Percentiles rank a stretch among this genome's conserved stretches.
phyloP scores from a whole-genome alignment of 2,329 filamentous ascomycete genomes.

The Neonectria ditissima region DNA sequence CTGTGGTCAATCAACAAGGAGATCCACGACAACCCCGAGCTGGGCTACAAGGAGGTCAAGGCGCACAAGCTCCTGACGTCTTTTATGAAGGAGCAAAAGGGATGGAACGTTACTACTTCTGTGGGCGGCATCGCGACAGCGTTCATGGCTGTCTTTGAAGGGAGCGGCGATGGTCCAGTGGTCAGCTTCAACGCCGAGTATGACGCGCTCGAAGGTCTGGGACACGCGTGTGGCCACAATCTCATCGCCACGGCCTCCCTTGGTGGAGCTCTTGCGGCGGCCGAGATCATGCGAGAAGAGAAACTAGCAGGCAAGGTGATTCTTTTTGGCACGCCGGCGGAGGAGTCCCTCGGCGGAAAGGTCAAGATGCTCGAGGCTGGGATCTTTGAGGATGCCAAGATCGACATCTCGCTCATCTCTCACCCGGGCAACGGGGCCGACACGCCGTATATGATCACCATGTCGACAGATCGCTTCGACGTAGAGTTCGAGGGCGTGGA shows the following conservation, averaged over 20 bases:
- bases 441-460: slow-evolving; percentile 32
- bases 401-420: slow-evolving; percentile 40
- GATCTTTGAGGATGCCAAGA: slow-evolving; percentile 33
- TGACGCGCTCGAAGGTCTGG: slow-evolving; percentile 32
- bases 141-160: slow-evolving; percentile 56
- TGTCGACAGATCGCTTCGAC: slow-evolving; percentile 35
- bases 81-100: slow-evolving; percentile 50
- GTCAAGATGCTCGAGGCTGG: slow-evolving; percentile 39
- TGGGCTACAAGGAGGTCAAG: slow-evolving; percentile 56
- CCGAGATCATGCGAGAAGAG: slow-evolving; percentile 35
- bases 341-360: slow-evolving; percentile 35
- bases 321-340: slow-evolving; percentile 37
- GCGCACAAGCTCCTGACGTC: slow-evolving; percentile 56
- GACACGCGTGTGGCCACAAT: slow-evolving; percentile 40
- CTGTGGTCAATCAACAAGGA: slow-evolving; percentile 52
- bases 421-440: slow-evolving; percentile 32
- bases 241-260: slow-evolving; percentile 38
- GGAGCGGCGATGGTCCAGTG: slow-evolving; percentile 50
- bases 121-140: slow-evolving; percentile 58
- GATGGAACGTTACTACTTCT: slow-evolving; percentile 55
- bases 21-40: slow-evolving; percentile 59
- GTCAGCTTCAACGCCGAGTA: slow-evolving; percentile 59
- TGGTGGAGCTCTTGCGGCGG: slow-evolving; percentile 29
- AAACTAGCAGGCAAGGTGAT: slow-evolving; percentile 36
- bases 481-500: slow-evolving; percentile 31